A percentile compares a stretch with the other conserved stretches of the same genome.
Conservation (phyloP, 1,284 basidiomycete species). For the Microbotryum saponariae region DNA sequence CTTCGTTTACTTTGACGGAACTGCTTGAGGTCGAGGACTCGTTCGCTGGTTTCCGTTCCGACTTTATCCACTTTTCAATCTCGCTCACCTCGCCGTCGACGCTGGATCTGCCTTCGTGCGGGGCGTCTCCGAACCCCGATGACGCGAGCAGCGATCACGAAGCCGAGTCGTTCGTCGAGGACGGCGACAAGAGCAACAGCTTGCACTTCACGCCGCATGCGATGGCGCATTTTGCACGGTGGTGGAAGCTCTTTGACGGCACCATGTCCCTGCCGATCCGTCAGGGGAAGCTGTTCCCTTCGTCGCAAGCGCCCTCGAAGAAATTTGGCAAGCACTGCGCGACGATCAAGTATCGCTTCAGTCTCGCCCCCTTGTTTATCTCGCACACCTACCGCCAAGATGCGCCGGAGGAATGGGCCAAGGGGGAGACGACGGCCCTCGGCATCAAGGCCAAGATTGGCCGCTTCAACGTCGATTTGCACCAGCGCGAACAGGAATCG, state of each 20-base stretch:
- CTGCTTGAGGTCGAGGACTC: slow-evolving; percentile 56
- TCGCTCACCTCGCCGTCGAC: slow-evolving; percentile 63
- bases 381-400: slow-evolving; percentile 83
- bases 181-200: slow-evolving; percentile 52
- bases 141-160: slow-evolving; percentile 22
- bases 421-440: slow-evolving; percentile 69
- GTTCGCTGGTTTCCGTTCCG: slow-evolving; percentile 80
- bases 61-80: slow-evolving; percentile 87
- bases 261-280: slow-evolving; percentile 76
- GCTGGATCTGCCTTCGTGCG: slow-evolving; percentile 31
- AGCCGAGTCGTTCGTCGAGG: not conserved
- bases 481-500: slow-evolving; percentile 80
- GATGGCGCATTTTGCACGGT: slow-evolving; percentile 85
- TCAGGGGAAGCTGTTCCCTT: slow-evolving; percentile 72
- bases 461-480: slow-evolving; percentile 79
- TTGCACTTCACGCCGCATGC: slow-evolving; percentile 80
- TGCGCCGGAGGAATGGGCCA: slow-evolving; percentile 62
- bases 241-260: slow-evolving; percentile 80
- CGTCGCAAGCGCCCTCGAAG: slow-evolving; percentile 62
- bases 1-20: slow-evolving; percentile 34
- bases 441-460: slow-evolving; percentile 76
- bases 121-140: slow-evolving; percentile 4
- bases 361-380: slow-evolving; percentile 69
- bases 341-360: slow-evolving; percentile 86
- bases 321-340: slow-evolving; percentile 84